Evolutionary conservation across 768 basidiomycete species (phyloP).

Genomic region (Obba rivulosa): DNA sequence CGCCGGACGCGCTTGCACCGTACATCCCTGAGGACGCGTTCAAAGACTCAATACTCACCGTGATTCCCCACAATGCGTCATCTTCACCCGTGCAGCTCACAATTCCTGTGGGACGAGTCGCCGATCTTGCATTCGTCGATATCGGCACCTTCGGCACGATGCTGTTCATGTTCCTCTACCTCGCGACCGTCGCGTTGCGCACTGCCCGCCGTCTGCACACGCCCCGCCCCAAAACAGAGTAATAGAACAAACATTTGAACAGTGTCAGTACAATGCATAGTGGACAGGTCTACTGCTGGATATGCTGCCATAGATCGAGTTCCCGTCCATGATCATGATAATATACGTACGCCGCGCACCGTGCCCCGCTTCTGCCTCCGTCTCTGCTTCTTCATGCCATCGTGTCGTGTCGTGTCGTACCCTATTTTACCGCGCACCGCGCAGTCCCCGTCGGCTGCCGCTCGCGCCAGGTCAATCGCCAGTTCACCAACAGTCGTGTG

Average conservation of each 20-base stretch:
- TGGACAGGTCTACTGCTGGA: conserved; percentile 16
- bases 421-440: too few relatives aligned
- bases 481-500: background rate
- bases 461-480: too few relatives aligned
- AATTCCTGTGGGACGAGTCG: conserved; percentile 30
- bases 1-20: conserved; percentile 2
- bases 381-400: conserved; percentile 5
- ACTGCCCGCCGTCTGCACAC: conserved; percentile 19
- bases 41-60: background rate
- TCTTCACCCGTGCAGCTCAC: conserved; percentile 12
- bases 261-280: conserved; percentile 19
- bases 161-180: conserved; percentile 29
- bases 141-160: conserved; percentile 29
- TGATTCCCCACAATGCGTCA: conserved; percentile 7
- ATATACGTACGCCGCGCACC: conserved; percentile 14
- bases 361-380: too few relatives aligned
- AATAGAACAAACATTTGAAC: conserved; percentile 1
- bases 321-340: background rate
- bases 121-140: conserved; percentile 29
- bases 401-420: background rate
- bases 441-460: too few relatives aligned
- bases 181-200: conserved; percentile 23
- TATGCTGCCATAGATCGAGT: conserved; percentile 18
- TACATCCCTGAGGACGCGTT: conserved; percentile 5
- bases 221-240: conserved; percentile 23